These are phyloP conservation scores for Mycena galopus DNA, from an alignment of 768 basidiomycete genomes.

Conservation along the genomic window DNA sequence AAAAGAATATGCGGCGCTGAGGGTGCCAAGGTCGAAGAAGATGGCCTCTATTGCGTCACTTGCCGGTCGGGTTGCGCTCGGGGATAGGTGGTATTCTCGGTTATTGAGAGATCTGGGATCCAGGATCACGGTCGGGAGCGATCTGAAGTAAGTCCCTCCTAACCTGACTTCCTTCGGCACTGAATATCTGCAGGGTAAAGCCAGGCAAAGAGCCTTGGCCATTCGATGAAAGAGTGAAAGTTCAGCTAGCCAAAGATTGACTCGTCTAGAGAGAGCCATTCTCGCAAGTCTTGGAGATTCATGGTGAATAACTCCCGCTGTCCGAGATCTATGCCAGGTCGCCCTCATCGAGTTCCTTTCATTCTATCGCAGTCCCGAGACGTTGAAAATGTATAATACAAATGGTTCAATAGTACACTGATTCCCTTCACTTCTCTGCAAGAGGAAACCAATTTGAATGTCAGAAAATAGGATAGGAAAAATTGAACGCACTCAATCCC, in stretches of 20 bases:
- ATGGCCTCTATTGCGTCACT: neutral
- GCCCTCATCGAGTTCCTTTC: no score
- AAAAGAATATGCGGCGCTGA: neutral
- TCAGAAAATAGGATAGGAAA: neutral
- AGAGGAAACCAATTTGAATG: neutral
- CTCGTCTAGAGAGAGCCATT: neutral
- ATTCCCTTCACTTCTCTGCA: neutral
- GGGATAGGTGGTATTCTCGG: conserved; percentile 1
- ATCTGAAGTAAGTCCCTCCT: conserved; percentile 1
- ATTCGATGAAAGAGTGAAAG: conserved; percentile 1
- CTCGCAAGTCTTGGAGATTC: no score
- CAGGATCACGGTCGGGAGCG: neutral
- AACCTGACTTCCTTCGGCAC: neutral
- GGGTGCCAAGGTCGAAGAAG: conserved; percentile 9
- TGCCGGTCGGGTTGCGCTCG: neutral
- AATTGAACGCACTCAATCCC: conserved; percentile 62
- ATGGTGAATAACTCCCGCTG: no score
- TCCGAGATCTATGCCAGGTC: no score
- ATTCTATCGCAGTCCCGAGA: no score
- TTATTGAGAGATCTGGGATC: neutral
- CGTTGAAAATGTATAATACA: no score
- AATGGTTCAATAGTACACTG: no score
- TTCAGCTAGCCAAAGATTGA: neutral
- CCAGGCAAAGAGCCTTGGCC: conserved; percentile 8
- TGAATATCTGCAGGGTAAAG: neutral